Conservation (phyloP, 768 basidiomycete genomes). For the Sistotremastrum suecicum region DNA sequence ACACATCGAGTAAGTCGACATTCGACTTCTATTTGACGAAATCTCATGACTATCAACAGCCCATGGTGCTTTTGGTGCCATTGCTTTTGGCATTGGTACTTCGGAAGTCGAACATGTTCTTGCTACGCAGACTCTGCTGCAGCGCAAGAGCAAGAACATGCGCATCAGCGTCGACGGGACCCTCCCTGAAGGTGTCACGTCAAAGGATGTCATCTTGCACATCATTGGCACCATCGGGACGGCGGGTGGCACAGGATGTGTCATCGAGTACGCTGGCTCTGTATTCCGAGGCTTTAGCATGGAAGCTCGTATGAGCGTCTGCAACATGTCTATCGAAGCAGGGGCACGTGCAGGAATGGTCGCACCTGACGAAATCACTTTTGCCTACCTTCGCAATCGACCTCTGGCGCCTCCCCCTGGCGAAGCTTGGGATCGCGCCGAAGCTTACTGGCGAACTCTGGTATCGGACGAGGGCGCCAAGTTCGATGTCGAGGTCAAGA, state of each 20-base stretch:
- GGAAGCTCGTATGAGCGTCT: conserved; percentile 84
- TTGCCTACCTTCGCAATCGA: conserved; percentile 67
- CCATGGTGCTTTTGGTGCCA: conserved; percentile 85
- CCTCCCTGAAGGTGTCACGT: conserved; percentile 67
- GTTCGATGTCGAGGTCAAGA: conserved; percentile 71
- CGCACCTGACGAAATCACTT: conserved; percentile 79
- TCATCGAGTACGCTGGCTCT: conserved; percentile 86
- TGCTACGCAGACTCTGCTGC: conserved; percentile 79
- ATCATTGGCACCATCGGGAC: conserved; percentile 87
- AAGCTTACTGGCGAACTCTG: conserved; percentile 75
- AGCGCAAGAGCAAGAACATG: conserved; percentile 87
- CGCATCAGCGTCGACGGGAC: conserved; percentile 77
- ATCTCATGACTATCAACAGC: conserved; percentile 25
- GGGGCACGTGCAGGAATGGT: conserved; percentile 91
- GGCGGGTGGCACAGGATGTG: conserved; percentile 85
- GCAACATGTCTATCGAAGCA: conserved; percentile 94
- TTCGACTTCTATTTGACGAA: not conserved
- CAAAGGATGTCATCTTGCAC: conserved; percentile 83
- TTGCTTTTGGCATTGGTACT: conserved; percentile 88
- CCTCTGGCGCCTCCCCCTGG: conserved; percentile 66
- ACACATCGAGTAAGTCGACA: conserved; percentile 63
- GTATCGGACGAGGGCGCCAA: conserved; percentile 69
- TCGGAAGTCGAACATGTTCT: conserved; percentile 92
- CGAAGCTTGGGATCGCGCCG: conserved; percentile 74
- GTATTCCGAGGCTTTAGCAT: conserved; percentile 75